Percentiles rank a stretch among this genome's conserved stretches.
These are phyloP conservation scores for Acer yangbiense DNA, from an alignment of 345 rosid species.

Conservation along the genomic window DNA sequence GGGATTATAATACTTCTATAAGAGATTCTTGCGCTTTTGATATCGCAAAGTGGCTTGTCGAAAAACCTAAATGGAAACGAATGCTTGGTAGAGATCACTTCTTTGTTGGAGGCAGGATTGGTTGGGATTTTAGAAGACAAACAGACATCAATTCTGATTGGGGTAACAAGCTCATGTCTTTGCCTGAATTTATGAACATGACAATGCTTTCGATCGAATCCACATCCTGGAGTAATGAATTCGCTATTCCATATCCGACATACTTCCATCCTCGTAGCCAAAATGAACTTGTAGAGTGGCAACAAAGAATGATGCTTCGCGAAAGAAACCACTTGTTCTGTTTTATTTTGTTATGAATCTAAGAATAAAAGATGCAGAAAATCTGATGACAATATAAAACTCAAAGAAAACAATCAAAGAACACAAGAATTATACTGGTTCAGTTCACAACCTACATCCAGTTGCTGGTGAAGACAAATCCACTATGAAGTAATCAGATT, in stretches of 20 bases:
- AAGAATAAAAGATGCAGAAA: too few species aligned
- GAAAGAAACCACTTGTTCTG: constrained; percentile 44
- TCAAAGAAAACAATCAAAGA: too few species aligned
- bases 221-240: constrained; percentile 45
- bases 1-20: background rate
- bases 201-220: constrained; percentile 59
- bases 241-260: constrained; percentile 63
- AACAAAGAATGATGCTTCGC: constrained; percentile 28
- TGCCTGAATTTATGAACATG: constrained; percentile 50
- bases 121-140: constrained; percentile 52
- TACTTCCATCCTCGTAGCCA: constrained; percentile 54
- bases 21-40: constrained; percentile 46
- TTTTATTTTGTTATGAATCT: too few species aligned
- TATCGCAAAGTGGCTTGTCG: constrained; percentile 35
- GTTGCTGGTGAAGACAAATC: too few species aligned
- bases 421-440: too few species aligned
- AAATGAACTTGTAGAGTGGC: constrained; percentile 45
- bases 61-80: constrained; percentile 50
- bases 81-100: constrained; percentile 64
- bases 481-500: too few species aligned
- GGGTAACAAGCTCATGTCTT: constrained; percentile 53
- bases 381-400: too few species aligned
- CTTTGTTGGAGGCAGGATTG: constrained; percentile 55
- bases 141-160: constrained; percentile 25
- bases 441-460: too few species aligned